A percentile compares a stretch with the other conserved stretches of the same genome.
Conservation (phyloP, 2,329 filamentous ascomycete genomes). For the Sarocladium strictum region DNA sequence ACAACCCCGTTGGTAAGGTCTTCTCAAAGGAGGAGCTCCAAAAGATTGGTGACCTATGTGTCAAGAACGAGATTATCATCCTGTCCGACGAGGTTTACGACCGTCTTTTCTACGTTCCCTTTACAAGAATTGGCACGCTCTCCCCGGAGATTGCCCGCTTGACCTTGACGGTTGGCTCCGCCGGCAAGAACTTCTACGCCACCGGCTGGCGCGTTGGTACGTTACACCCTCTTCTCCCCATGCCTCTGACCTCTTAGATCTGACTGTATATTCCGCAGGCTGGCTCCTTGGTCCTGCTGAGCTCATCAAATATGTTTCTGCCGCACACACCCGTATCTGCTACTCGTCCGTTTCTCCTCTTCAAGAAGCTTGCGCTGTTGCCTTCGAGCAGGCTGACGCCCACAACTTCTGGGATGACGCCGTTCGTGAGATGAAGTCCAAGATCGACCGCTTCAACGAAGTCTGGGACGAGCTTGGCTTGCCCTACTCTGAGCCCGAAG, state of each 20-base stretch:
- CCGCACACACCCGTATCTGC: conserved; percentile 93
- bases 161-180: conserved; percentile 90
- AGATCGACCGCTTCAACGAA: conserved; percentile 81
- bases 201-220: conserved; percentile 86
- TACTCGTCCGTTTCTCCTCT: conserved; percentile 90
- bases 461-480: conserved; percentile 70
- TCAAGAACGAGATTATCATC: conserved; percentile 91
- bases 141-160: conserved; percentile 83
- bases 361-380: conserved; percentile 90
- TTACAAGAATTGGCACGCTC: conserved; percentile 85
- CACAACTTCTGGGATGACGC: conserved; percentile 83
- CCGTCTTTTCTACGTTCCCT: conserved; percentile 88
- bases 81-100: conserved; percentile 93
- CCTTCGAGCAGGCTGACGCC: conserved; percentile 83
- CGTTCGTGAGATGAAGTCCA: conserved; percentile 80
- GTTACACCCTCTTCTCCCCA: conserved; percentile 14
- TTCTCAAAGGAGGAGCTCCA: conserved; percentile 79
- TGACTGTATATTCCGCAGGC: conserved; percentile 33
- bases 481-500: conserved; percentile 87
- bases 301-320: conserved; percentile 84
- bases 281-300: conserved; percentile 89
- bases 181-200: conserved; percentile 97
- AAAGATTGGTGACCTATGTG: conserved; percentile 78
- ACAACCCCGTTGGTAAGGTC: conserved; percentile 97
- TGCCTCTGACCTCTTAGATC: background rate